Conservation (phyloP, 1,139 yeast species). For the Kluyveromyces marxianus region DNA sequence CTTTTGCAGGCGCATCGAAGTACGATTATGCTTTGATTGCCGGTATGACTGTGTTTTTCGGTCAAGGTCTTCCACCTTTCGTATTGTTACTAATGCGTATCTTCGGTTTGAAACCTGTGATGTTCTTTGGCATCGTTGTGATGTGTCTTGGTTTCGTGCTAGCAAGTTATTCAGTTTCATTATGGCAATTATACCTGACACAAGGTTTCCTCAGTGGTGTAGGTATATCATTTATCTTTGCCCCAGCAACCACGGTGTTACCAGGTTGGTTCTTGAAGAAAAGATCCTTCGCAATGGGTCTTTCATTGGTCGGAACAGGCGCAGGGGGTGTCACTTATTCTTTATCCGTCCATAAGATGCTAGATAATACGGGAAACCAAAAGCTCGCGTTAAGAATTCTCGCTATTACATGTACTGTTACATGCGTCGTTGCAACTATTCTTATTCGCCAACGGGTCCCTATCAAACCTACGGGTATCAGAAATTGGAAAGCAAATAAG, state of each 20-base stretch:
- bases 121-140: constrained; percentile 42
- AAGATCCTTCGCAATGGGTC: constrained; percentile 51
- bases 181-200: constrained; percentile 60
- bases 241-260: constrained; percentile 49
- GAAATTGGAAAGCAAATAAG: constrained; percentile 12
- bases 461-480: constrained; percentile 26
- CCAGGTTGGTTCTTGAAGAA: constrained; percentile 57
- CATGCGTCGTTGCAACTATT: constrained; percentile 33
- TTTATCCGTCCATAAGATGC: constrained; percentile 34
- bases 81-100: constrained; percentile 34
- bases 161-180: constrained; percentile 53
- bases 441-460: constrained; percentile 43
- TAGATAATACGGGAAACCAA: constrained; percentile 46
- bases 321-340: constrained; percentile 46
- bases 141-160: constrained; percentile 52
- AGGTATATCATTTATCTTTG: constrained; percentile 51
- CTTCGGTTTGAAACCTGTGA: constrained; percentile 34
- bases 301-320: constrained; percentile 52
- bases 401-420: constrained; percentile 37
- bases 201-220: constrained; percentile 63
- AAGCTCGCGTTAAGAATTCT: constrained; percentile 62
- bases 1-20: constrained; percentile 50
- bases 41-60: constrained; percentile 52
- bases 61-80: constrained; percentile 53
- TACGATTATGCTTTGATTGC: constrained; percentile 65